Percentiles rank a stretch among this genome's conserved stretches.
Evolutionary conservation across 768 basidiomycete genomes (phyloP).

Genomic region (Hericium rajendrae): DNA sequence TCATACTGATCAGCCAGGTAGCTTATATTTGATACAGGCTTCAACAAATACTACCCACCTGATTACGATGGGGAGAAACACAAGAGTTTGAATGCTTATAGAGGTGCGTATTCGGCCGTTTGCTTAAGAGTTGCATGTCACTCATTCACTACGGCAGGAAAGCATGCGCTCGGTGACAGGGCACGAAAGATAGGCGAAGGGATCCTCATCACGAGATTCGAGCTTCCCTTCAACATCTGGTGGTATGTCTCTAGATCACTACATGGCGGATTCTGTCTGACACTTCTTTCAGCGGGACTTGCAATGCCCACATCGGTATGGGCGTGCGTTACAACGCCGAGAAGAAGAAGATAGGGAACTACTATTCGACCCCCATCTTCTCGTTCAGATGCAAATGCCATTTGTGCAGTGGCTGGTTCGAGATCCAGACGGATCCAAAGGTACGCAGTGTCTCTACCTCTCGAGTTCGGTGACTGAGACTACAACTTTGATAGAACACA

Average conservation of each 20-base stretch:
- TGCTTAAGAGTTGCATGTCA: not conserved
- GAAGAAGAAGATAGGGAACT: slow-evolving; percentile 93
- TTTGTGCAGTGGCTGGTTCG: slow-evolving; percentile 93
- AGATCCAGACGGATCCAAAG: slow-evolving; percentile 96
- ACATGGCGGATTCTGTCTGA: not conserved
- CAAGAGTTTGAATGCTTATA: slow-evolving; percentile 60
- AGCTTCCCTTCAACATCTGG: slow-evolving; percentile 95
- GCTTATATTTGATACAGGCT: slow-evolving; percentile 30
- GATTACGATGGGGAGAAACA: slow-evolving; percentile 67
- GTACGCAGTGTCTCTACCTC: slow-evolving; percentile 28
- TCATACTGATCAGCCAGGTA: not conserved
- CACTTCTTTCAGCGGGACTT: slow-evolving; percentile 57
- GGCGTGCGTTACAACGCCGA: slow-evolving; percentile 99
- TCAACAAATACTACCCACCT: slow-evolving; percentile 75
- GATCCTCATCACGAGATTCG: slow-evolving; percentile 91
- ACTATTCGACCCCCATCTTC: slow-evolving; percentile 91
- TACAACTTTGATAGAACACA: slow-evolving; percentile 57
- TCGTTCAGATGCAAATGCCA: slow-evolving; percentile 98
- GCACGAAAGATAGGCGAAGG: slow-evolving; percentile 96
- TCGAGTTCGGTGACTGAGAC: too few relatives aligned
- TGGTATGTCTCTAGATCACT: slow-evolving; percentile 44
- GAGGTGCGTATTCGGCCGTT: slow-evolving; percentile 34
- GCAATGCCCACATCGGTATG: slow-evolving; percentile 95
- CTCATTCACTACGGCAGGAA: slow-evolving; percentile 33
- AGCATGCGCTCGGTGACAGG: slow-evolving; percentile 88